phyloP scores from a whole-genome alignment of 2,329 filamentous ascomycete genomes.

The Colletotrichum phormii region DNA sequence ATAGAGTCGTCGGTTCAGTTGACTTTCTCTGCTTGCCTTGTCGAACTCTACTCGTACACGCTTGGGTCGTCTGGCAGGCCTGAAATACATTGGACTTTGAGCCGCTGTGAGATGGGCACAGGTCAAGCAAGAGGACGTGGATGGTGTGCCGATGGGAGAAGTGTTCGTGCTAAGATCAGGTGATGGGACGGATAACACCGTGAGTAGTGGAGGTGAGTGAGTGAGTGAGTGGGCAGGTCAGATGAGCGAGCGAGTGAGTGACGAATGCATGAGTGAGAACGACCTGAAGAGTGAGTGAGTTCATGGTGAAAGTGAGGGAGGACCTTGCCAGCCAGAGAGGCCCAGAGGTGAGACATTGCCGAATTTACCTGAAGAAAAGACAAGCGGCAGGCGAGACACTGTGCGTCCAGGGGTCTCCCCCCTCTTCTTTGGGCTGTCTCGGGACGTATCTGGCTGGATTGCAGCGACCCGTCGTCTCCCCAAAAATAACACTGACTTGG shows the following conservation, averaged over 20 bases:
- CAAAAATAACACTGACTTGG: not conserved
- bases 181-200: not conserved
- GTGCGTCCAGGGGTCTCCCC: slow-evolving; percentile 3
- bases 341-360: not conserved
- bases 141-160: not conserved
- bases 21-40: not conserved
- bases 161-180: not conserved
- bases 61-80: not conserved
- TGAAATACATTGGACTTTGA: not conserved
- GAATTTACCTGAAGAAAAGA: not conserved
- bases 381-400: slow-evolving; percentile 10
- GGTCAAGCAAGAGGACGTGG: not conserved
- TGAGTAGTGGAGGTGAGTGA: not conserved
- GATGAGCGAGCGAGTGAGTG: no score
- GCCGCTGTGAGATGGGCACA: not conserved
- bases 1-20: not conserved
- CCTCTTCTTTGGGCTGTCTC: not conserved
- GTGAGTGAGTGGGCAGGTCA: not conserved
- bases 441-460: not conserved
- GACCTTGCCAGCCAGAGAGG: not conserved
- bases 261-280: no score
- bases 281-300: not conserved
- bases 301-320: not conserved
- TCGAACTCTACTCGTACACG: not conserved
- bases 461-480: not conserved